phyloP scores from a whole-genome alignment of 2,329 filamentous ascomycete species.

The Fusarium sp. region DNA sequence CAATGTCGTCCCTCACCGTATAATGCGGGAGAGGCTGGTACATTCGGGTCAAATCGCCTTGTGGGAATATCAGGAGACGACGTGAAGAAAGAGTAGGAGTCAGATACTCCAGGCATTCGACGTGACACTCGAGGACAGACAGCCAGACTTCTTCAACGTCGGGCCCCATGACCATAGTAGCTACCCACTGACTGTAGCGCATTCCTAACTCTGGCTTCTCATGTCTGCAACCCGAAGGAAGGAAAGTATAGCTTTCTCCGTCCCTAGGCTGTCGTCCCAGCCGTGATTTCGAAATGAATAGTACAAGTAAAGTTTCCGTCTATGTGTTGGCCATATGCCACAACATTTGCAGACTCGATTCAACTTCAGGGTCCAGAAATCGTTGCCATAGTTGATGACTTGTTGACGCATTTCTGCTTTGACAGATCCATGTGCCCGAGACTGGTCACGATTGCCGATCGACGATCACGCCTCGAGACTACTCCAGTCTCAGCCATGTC shows the following conservation, averaged over 20 bases:
- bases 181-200: not conserved
- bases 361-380: not conserved
- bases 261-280: not conserved
- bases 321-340: not conserved
- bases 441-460: conserved; percentile 40
- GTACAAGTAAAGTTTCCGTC: not conserved
- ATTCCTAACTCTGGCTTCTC: not conserved
- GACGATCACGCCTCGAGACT: conserved; percentile 33
- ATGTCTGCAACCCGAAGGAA: not conserved
- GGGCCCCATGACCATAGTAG: not conserved
- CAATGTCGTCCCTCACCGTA: conserved; percentile 24
- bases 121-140: not conserved
- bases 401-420: conserved; percentile 18
- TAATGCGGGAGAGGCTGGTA: conserved; percentile 6
- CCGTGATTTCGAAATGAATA: not conserved
- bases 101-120: not conserved
- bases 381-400: not conserved
- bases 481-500: conserved; percentile 13
- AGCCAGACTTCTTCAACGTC: not conserved
- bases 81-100: not conserved
- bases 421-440: conserved; percentile 14
- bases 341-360: not conserved
- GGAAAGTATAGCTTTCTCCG: not conserved
- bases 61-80: not conserved
- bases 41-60: not conserved